A percentile compares a stretch with the other conserved stretches of the same genome.
Conservation (phyloP, 2,329 filamentous ascomycete genomes). For the Boeremia lycopersici region DNA sequence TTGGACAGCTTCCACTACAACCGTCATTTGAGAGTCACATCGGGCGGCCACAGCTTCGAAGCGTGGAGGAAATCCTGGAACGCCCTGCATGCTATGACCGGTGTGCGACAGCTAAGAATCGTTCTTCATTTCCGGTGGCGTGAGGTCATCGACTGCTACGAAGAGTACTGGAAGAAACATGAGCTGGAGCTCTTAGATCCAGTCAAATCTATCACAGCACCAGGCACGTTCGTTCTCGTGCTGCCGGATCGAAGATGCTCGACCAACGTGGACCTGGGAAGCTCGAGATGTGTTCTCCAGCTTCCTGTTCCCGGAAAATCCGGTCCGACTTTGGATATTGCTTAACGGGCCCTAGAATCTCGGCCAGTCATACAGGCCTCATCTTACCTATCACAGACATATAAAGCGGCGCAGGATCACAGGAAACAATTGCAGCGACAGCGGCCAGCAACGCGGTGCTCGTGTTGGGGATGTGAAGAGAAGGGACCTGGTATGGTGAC, state of each 20-base stretch:
- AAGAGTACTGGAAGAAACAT: conserved; percentile 21
- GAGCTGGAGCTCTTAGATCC: conserved; percentile 18
- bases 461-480: no score
- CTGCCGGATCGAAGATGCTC: conserved; percentile 25
- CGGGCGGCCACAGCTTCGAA: not conserved
- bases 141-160: conserved; percentile 9
- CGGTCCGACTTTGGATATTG: no score
- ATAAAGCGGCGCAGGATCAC: no score
- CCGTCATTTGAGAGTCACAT: not conserved
- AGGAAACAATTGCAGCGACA: no score
- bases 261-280: conserved; percentile 16
- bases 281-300: conserved; percentile 19
- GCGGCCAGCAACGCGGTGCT: no score
- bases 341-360: not conserved
- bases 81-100: conserved; percentile 19
- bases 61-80: conserved; percentile 27
- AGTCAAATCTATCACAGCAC: conserved; percentile 21
- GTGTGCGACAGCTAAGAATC: conserved; percentile 26
- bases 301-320: conserved; percentile 7
- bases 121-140: conserved; percentile 13
- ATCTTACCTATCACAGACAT: no score
- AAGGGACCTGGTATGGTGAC: not conserved
- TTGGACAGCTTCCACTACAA: conserved; percentile 17
- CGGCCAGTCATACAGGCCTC: not conserved
- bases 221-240: conserved; percentile 21